Evolutionary conservation across 2,329 filamentous ascomycete genomes (phyloP), one percentile per base, ranked within the genome.

Genomic region (Colletotrichum liriopes): DNA sequence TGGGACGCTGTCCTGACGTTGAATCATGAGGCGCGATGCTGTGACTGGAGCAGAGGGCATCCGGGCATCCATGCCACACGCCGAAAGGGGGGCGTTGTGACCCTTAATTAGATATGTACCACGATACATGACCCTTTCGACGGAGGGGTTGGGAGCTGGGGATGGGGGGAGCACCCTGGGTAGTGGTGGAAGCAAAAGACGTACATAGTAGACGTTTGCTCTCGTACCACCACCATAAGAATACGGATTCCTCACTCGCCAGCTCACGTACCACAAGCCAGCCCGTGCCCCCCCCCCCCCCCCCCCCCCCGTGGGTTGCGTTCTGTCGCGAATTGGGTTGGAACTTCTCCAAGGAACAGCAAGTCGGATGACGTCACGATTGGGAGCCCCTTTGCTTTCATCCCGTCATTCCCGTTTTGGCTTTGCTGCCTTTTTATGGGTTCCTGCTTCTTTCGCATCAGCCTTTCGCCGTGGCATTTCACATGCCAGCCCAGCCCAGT

Each of bases 351-450:
- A 72, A 69, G 69, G 69, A 72, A 69, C 52, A 62, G 35, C 51
- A 64, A 49, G 65, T 26, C 14, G 14, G 20, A 26, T 72, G 69
- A 72, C 69, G 69, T 72, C 69, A 72, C 51, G 43, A 63, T 23
- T 26, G 3, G n/a, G 26, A 67, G 59, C 75, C 67, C 65, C 66
- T 49, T n/a, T 39, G 35, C 60, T 62, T 76, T 74, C 76, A 60
- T 75, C 75, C 74, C 77, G 77, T 77, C 79, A 80, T 79, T 76
- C 78, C 71, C 76, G 73, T 76, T 65, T 68, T 68, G 65, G 37
- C 26, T 49, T 59, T 47, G 4, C 32, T 37, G 12, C 37, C 39
- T 23, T 54, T 58, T 64, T 52, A 47, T 63, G 58, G 65, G 59
- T 37, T 72, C 35, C 29, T 63, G 29, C 23, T 52, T 43, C 43